These are phyloP conservation scores for Tardiomyces blankii DNA, from an alignment of 1,139 yeast genomes.

Conservation along the genomic window DNA sequence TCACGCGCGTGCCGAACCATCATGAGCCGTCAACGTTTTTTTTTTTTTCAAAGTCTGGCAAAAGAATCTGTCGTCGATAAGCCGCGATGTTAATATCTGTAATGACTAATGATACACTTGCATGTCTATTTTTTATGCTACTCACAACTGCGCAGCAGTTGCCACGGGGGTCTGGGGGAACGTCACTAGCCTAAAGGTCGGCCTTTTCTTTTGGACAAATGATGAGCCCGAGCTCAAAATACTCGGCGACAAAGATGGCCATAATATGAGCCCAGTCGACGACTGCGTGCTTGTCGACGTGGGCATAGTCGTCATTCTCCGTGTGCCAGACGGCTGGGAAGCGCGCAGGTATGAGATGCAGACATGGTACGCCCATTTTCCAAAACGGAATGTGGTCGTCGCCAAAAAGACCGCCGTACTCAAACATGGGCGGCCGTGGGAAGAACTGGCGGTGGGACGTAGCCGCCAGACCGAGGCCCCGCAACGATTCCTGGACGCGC, in stretches of 20 bases:
- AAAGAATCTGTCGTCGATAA: constrained; percentile 4
- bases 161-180: background rate
- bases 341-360: constrained; percentile 40
- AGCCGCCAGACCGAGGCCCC: constrained; percentile 3
- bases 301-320: constrained; percentile 26
- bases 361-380: constrained; percentile 33
- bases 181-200: background rate
- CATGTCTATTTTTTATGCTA: background rate
- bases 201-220: background rate
- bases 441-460: constrained; percentile 5
- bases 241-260: constrained; percentile 25
- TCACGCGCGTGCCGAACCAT: constrained; percentile 42
- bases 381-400: constrained; percentile 48
- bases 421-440: background rate
- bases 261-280: constrained; percentile 28
- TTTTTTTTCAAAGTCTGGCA: too few species aligned
- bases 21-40: too few species aligned
- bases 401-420: constrained; percentile 27
- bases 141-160: too few species aligned
- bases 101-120: background rate
- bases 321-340: constrained; percentile 47
- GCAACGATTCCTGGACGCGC: background rate
- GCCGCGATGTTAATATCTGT: background rate
- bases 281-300: constrained; percentile 23
- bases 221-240: constrained; percentile 15